phyloP scores from a whole-genome alignment of 371 early-diverging fungal genomes.

The Saksenaea oblongispora region DNA sequence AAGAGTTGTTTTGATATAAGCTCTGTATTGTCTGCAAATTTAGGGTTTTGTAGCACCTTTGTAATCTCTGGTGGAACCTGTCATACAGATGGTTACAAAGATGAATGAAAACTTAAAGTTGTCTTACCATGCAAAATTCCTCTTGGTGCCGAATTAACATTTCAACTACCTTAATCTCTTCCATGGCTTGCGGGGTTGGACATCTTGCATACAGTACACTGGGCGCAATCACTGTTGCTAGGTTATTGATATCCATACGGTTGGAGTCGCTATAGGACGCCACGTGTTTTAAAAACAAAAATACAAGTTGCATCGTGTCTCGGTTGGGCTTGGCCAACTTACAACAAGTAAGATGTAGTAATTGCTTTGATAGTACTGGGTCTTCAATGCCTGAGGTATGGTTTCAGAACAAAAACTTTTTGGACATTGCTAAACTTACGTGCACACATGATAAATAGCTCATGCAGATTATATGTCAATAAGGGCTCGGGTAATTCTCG shows the following conservation, averaged over 20 bases:
- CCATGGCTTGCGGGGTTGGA: slow-evolving; percentile 32
- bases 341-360: slow-evolving; percentile 78
- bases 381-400: slow-evolving; percentile 37
- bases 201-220: slow-evolving; percentile 70
- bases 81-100: neutral
- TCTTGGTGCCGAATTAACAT: slow-evolving; percentile 73
- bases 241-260: slow-evolving; percentile 88
- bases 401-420: neutral
- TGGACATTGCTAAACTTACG: slow-evolving; percentile 37
- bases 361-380: slow-evolving; percentile 44
- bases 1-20: neutral
- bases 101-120: neutral
- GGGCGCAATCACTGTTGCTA: slow-evolving; percentile 93
- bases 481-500: slow-evolving; percentile 96
- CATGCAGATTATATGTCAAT: slow-evolving; percentile 83
- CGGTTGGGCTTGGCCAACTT: slow-evolving; percentile 89
- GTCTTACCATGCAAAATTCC: slow-evolving; percentile 64
- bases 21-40: neutral
- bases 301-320: slow-evolving; percentile 87
- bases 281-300: slow-evolving; percentile 83
- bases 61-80: slow-evolving; percentile 9
- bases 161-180: slow-evolving; percentile 76
- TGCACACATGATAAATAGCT: slow-evolving; percentile 71
- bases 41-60: slow-evolving; percentile 7
- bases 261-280: slow-evolving; percentile 68